These are phyloP conservation scores for Hypoxylon intermedium DNA, from an alignment of 495 filamentous ascomycete species.

Conservation along the genomic window DNA sequence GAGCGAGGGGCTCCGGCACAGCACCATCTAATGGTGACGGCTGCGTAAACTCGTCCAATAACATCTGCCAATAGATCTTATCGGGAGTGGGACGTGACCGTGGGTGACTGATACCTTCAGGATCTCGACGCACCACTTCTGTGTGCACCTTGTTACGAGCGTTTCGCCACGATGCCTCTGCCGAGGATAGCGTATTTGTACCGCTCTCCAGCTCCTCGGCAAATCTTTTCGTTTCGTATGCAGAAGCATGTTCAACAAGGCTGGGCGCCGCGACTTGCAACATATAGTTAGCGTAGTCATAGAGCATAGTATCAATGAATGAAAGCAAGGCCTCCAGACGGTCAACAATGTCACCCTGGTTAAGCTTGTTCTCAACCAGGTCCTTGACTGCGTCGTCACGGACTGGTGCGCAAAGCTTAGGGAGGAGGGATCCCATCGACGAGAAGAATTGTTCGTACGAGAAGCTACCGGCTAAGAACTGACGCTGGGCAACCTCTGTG, in stretches of 20 bases:
- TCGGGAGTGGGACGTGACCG: slow-evolving; percentile 64
- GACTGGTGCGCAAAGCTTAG: slow-evolving; percentile 90
- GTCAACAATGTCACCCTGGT: slow-evolving; percentile 78
- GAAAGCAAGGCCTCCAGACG: slow-evolving; percentile 82
- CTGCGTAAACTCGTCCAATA: slow-evolving; percentile 62
- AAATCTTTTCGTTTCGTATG: slow-evolving; percentile 83
- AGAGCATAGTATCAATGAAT: slow-evolving; percentile 87
- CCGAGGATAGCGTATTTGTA: slow-evolving; percentile 63
- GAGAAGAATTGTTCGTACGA: slow-evolving; percentile 93
- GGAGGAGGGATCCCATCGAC: slow-evolving; percentile 87
- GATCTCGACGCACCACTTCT: slow-evolving; percentile 75
- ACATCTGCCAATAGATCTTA: slow-evolving; percentile 82
- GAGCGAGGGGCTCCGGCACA: slow-evolving; percentile 83
- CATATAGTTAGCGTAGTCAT: slow-evolving; percentile 95
- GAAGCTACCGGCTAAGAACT: slow-evolving; percentile 82
- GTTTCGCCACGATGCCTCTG: slow-evolving; percentile 73
- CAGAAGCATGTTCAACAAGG: slow-evolving; percentile 78
- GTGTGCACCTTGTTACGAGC: slow-evolving; percentile 72
- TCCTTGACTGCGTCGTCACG: slow-evolving; percentile 84
- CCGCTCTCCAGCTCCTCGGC: slow-evolving; percentile 70
- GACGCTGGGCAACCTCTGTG: slow-evolving; percentile 73
- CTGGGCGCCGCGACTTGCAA: slow-evolving; percentile 79
- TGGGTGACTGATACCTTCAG: slow-evolving; percentile 66
- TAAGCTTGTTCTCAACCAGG: slow-evolving; percentile 72
- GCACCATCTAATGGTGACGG: slow-evolving; percentile 58